Percentiles rank a stretch among this genome's conserved stretches.
These are phyloP conservation scores for Hansfordia pulvinata DNA, from an alignment of 2,329 filamentous ascomycete species.

Conservation along the genomic window DNA sequence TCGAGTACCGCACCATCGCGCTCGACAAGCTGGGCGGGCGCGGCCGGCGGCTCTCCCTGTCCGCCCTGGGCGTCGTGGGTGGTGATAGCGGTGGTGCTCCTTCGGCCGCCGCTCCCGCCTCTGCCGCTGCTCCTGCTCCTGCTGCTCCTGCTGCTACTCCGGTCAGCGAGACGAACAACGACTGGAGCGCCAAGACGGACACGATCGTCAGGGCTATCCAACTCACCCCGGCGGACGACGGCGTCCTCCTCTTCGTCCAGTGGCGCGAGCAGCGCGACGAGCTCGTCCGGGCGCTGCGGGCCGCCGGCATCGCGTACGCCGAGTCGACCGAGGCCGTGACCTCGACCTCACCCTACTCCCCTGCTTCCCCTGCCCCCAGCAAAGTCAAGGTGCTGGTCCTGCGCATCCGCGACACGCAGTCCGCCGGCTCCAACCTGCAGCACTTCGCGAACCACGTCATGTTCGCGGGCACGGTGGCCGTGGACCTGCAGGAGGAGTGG, in stretches of 20 bases:
- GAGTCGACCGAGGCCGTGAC: no score
- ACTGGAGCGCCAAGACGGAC: constrained; percentile 10
- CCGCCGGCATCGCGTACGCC: constrained; percentile 5
- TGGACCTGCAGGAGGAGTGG: constrained; percentile 16
- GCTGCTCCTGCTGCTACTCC: no score
- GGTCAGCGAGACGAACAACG: background rate
- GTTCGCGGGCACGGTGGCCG: constrained; percentile 21
- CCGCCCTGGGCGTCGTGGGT: no score
- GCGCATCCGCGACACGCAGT: constrained; percentile 21
- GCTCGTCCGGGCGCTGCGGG: constrained; percentile 9
- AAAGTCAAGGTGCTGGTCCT: constrained; percentile 19
- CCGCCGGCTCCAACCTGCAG: constrained; percentile 26
- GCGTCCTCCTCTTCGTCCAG: constrained; percentile 24
- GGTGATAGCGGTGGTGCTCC: no score
- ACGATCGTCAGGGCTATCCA: constrained; percentile 8
- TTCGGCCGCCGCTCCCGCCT: no score
- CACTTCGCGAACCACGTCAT: constrained; percentile 28
- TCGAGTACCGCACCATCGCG: constrained; percentile 3
- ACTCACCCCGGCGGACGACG: constrained; percentile 6
- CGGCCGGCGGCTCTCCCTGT: constrained; percentile 1
- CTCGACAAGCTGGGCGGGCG: constrained; percentile 2
- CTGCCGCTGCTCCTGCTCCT: no score
- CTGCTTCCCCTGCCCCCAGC: no score
- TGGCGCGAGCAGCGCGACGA: constrained; percentile 14
- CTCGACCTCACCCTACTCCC: no score